A percentile compares a stretch with the other conserved stretches of the same genome.
phyloP scores from a whole-genome alignment of 768 basidiomycete species.

The Phlegmacium glaucopus region DNA sequence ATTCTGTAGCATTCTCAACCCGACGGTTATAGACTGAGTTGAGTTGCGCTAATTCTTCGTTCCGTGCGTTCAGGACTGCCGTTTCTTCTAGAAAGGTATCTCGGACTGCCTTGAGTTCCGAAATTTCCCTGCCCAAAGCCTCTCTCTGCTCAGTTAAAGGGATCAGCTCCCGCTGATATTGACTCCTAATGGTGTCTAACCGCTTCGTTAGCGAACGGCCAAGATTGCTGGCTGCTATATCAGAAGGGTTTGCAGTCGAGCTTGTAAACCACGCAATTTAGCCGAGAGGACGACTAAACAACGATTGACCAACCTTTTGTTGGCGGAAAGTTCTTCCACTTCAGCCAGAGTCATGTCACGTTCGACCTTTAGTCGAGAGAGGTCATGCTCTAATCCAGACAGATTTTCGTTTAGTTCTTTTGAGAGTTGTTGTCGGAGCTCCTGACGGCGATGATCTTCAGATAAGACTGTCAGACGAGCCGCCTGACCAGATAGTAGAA shows the following conservation, averaged over 20 bases:
- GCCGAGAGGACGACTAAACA: constrained; percentile 3
- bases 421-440: constrained; percentile 74
- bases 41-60: constrained; percentile 89
- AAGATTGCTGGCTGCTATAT: constrained; percentile 42
- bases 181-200: constrained; percentile 81
- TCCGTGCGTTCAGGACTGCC: constrained; percentile 83
- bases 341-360: constrained; percentile 91
- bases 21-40: constrained; percentile 80
- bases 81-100: constrained; percentile 92
- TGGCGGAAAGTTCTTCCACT: constrained; percentile 83
- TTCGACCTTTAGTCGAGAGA: constrained; percentile 85
- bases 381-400: constrained; percentile 74
- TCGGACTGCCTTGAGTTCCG: constrained; percentile 80
- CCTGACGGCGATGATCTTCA: constrained; percentile 72
- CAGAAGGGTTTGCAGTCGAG: constrained; percentile 27
- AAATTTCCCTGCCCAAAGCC: constrained; percentile 71
- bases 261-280: constrained; percentile 7
- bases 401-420: constrained; percentile 78
- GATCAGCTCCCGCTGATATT: constrained; percentile 84
- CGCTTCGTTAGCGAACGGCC: constrained; percentile 78
- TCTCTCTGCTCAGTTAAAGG: constrained; percentile 84
- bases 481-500: constrained; percentile 86
- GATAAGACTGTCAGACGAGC: constrained; percentile 83
- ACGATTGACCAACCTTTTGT: constrained; percentile 41
- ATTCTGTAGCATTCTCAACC: constrained; percentile 54